Evolutionary conservation across 768 basidiomycete genomes (phyloP).

Genomic region (Boletus vinaceobasis): DNA sequence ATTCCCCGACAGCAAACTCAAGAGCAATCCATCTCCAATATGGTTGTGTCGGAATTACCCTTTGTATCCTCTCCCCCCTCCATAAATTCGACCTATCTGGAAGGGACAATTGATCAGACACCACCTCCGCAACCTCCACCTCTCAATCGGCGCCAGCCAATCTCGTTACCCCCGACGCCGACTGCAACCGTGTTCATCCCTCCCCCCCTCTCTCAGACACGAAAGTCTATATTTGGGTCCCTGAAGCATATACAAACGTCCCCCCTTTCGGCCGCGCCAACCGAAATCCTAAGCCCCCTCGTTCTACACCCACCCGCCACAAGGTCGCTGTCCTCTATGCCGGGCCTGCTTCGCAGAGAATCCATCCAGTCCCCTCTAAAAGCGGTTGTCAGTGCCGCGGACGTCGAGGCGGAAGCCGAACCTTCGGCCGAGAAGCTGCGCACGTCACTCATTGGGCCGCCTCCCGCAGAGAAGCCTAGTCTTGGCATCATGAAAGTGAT

Average conservation of each 20-base stretch:
- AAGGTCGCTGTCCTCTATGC: slow-evolving; percentile 13
- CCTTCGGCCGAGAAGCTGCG: slow-evolving; percentile 1
- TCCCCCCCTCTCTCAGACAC: slow-evolving; percentile 6
- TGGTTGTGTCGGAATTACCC: not conserved
- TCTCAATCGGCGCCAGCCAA: slow-evolving; percentile 28
- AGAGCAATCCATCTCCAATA: not conserved
- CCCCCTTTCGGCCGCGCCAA: slow-evolving; percentile 19
- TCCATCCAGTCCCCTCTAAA: slow-evolving; percentile 27
- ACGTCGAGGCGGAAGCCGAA: slow-evolving; percentile 9
- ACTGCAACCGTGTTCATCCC: slow-evolving; percentile 22
- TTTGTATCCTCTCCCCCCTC: slow-evolving; percentile 16
- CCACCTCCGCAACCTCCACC: slow-evolving; percentile 25
- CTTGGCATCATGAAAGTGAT: slow-evolving; percentile 35
- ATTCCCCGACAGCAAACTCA: slow-evolving; percentile 1
- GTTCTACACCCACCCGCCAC: slow-evolving; percentile 27
- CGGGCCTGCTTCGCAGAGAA: slow-evolving; percentile 21
- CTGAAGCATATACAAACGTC: slow-evolving; percentile 27
- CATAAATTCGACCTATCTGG: slow-evolving; percentile 5
- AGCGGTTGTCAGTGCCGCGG: slow-evolving; percentile 7
- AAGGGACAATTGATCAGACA: slow-evolving; percentile 6
- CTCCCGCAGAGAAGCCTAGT: slow-evolving; percentile 11
- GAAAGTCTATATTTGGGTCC: slow-evolving; percentile 20
- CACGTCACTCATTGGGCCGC: not conserved
- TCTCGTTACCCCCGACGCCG: slow-evolving; percentile 34
- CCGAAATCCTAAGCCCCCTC: slow-evolving; percentile 31